Percentiles rank a stretch among this genome's conserved stretches.
Conservation (phyloP, 352 stramenopile species). For the Phytophthora sojae region DNA sequence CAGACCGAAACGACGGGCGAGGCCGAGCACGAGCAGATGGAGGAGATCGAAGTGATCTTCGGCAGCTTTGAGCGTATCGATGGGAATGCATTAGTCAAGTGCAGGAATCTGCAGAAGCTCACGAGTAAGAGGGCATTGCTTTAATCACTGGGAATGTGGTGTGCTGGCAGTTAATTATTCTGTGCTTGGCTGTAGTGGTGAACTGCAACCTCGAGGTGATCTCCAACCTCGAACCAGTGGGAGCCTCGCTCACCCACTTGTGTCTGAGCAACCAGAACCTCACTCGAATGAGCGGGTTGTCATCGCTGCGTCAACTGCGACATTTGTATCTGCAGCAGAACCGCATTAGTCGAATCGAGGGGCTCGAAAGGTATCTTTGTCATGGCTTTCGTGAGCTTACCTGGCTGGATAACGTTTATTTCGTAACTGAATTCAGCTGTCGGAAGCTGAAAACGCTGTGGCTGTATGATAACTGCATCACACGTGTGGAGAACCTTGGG, state of each 20-base stretch:
- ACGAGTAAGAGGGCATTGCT: constrained; percentile 43
- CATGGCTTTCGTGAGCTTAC: background rate
- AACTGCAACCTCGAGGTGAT: constrained; percentile 75
- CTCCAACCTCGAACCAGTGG: constrained; percentile 56
- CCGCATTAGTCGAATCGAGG: constrained; percentile 78
- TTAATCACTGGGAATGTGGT: background rate
- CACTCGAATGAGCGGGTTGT: constrained; percentile 57
- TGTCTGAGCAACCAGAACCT: constrained; percentile 81
- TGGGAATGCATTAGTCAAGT: constrained; percentile 48
- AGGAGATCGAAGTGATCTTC: constrained; percentile 90
- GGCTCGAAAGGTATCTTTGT: constrained; percentile 53
- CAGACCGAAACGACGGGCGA: constrained; percentile 70
- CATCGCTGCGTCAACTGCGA: constrained; percentile 64
- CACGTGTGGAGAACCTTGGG: constrained; percentile 64
- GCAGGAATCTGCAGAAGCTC: constrained; percentile 59
- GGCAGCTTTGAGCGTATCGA: constrained; percentile 60
- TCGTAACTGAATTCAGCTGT: constrained; percentile 37
- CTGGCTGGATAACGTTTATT: background rate
- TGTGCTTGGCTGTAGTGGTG: constrained; percentile 49
- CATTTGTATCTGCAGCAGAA: constrained; percentile 88
- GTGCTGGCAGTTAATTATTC: background rate
- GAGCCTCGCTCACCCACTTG: constrained; percentile 75
- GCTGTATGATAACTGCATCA: constrained; percentile 80
- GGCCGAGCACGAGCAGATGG: constrained; percentile 64
- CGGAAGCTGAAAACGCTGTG: constrained; percentile 80